phyloP scores from a whole-genome alignment of 148 eudicot genomes.

The Nyssa sinensis region DNA sequence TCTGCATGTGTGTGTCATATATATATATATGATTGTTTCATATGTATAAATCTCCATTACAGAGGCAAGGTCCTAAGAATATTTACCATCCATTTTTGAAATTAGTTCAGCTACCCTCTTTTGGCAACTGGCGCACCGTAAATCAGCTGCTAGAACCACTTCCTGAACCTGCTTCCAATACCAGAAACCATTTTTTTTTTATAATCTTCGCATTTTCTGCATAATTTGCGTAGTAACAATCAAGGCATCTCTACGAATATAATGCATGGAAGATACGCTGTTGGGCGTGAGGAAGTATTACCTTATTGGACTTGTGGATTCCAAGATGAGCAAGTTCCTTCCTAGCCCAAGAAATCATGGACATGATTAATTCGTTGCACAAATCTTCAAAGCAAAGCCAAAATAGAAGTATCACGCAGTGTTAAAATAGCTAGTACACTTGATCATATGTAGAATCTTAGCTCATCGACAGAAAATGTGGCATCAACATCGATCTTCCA shows the following conservation, averaged over 20 bases:
- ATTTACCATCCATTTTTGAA: slow-evolving; percentile 21
- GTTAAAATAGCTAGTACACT: neutral
- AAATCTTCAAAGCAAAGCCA: neutral
- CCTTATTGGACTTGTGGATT: neutral
- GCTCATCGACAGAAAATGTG: neutral
- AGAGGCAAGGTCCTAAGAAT: neutral
- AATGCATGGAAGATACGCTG: neutral
- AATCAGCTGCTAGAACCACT: slow-evolving; percentile 26
- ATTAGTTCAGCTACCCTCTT: slow-evolving; percentile 22
- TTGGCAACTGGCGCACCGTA: slow-evolving; percentile 23
- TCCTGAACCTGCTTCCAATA: slow-evolving; percentile 16
- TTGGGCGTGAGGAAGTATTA: neutral
- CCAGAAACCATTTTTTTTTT: neutral
- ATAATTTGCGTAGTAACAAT: neutral
- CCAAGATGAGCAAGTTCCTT: slow-evolving; percentile 8
- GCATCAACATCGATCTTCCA: neutral
- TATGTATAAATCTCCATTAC: too few relatives aligned
- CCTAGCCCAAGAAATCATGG: slow-evolving; percentile 15
- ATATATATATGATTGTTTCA: neutral
- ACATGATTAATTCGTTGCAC: neutral
- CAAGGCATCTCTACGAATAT: neutral
- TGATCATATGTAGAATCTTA: too few relatives aligned
- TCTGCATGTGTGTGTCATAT: neutral
- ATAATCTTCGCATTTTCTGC: neutral
- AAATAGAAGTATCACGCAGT: neutral